Evolutionary conservation across 192 early-diverging fungal species (phyloP).

Genomic region (Coemansia sp.): DNA sequence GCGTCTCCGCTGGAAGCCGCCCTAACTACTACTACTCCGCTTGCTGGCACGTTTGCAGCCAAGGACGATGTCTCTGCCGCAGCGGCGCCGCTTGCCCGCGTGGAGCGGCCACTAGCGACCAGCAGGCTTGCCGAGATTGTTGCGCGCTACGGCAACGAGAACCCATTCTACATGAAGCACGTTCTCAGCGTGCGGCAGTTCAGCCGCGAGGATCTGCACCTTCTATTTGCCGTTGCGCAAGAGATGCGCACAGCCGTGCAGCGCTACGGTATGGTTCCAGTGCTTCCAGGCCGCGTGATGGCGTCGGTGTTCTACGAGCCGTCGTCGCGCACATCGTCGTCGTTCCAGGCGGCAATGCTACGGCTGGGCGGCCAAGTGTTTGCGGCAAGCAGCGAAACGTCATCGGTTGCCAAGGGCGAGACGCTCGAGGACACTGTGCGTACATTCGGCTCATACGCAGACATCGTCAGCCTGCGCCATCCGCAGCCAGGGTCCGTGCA

Average conservation of each 20-base stretch:
- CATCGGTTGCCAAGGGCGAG: conserved; percentile 96
- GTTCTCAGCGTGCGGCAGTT: conserved; percentile 92
- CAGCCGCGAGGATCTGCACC: conserved; percentile 87
- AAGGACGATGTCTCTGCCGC: neutral
- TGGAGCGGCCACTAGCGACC: conserved; percentile 23
- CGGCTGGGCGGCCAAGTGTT: conserved; percentile 92
- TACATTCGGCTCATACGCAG: conserved; percentile 89
- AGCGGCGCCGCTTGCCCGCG: neutral
- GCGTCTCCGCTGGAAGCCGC: conserved; percentile 2
- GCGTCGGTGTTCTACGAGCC: conserved; percentile 97
- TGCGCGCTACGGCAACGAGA: conserved; percentile 44
- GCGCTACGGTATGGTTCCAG: conserved; percentile 77
- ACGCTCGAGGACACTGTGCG: conserved; percentile 91
- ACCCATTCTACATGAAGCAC: conserved; percentile 91
- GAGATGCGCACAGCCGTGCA: conserved; percentile 96
- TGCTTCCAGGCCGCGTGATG: conserved; percentile 89
- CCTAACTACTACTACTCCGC: neutral
- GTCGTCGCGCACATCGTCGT: conserved; percentile 89
- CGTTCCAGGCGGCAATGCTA: conserved; percentile 93
- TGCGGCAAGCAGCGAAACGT: conserved; percentile 74
- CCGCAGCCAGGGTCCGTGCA: conserved; percentile 83
- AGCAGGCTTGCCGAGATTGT: conserved; percentile 45
- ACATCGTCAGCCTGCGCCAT: conserved; percentile 91
- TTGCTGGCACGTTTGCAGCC: neutral
- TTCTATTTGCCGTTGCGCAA: conserved; percentile 92